These are phyloP conservation scores for Trichoderma afroharzianum DNA, from an alignment of 2,329 filamentous ascomycete species.

Conservation along the genomic window DNA sequence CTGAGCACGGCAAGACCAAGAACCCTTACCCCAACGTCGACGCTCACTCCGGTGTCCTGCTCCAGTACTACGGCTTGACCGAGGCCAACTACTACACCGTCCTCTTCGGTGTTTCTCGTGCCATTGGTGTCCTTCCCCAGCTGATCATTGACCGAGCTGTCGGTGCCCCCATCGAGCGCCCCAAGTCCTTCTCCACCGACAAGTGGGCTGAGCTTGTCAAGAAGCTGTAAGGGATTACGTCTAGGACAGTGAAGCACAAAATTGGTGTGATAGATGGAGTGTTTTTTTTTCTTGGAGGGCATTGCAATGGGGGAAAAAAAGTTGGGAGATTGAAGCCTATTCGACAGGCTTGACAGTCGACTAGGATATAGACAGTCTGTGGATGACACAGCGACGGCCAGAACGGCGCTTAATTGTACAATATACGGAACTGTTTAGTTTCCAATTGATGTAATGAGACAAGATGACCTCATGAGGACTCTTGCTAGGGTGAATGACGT, in stretches of 20 bases:
- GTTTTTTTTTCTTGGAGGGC: neutral
- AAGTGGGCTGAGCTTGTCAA: conserved; percentile 93
- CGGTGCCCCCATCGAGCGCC: conserved; percentile 94
- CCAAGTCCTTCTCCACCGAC: conserved; percentile 98
- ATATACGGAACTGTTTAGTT: conserved; percentile 23
- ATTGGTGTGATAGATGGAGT: conserved; percentile 6
- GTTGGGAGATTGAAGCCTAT: neutral
- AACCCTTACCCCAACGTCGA: conserved; percentile 99
- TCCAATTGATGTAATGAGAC: conserved; percentile 21
- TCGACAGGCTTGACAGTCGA: neutral
- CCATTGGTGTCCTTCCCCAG: conserved; percentile 97
- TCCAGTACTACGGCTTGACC: conserved; percentile 98
- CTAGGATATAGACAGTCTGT: conserved; percentile 22
- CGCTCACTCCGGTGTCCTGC: conserved; percentile 96
- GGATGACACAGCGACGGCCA: conserved; percentile 22
- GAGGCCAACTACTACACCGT: conserved; percentile 99
- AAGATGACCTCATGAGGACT: neutral
- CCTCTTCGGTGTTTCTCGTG: conserved; percentile 96
- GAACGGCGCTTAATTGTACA: conserved; percentile 26
- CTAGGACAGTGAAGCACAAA: neutral
- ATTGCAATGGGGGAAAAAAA: conserved; percentile 5
- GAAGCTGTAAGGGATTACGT: conserved; percentile 65
- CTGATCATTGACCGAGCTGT: conserved; percentile 99
- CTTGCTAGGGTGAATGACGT: neutral
- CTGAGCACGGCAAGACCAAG: conserved; percentile 99